phyloP scores from a whole-genome alignment of 345 rosid genomes.

The Eucalyptus paniculata region DNA sequence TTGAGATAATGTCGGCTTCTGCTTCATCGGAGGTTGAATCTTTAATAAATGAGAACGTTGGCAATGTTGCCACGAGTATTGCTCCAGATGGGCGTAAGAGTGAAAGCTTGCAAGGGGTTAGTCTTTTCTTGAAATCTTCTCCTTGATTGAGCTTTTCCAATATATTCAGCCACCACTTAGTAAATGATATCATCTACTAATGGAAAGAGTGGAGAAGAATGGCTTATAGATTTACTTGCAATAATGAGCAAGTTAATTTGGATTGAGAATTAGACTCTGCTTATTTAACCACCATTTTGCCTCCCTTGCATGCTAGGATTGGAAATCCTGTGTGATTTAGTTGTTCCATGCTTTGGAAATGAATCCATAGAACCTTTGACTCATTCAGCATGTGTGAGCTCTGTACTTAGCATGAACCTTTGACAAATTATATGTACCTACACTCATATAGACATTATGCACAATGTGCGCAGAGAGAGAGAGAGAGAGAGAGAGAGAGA shows the following conservation, averaged over 20 bases:
- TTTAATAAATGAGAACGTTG: background rate
- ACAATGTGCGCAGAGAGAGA: background rate
- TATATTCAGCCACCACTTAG: background rate
- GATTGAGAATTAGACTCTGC: background rate
- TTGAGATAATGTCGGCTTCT: background rate
- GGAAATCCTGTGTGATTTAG: background rate
- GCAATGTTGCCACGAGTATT: background rate
- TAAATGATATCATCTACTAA: background rate
- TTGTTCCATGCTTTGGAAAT: background rate
- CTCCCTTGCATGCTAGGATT: background rate
- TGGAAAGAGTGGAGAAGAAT: background rate
- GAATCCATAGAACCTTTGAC: background rate
- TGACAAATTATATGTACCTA: background rate
- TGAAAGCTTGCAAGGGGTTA: background rate
- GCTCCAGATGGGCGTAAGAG: background rate
- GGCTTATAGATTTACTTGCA: background rate
- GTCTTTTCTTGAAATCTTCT: background rate
- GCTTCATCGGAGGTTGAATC: background rate
- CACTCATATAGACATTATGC: background rate
- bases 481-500: background rate
- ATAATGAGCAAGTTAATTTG: background rate
- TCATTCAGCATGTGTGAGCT: background rate
- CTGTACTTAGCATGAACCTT: background rate
- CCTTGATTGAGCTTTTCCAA: background rate
- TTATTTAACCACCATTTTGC: background rate